Conservation (phyloP, 345 rosid genomes). For the Chamaenerion angustifolium region DNA sequence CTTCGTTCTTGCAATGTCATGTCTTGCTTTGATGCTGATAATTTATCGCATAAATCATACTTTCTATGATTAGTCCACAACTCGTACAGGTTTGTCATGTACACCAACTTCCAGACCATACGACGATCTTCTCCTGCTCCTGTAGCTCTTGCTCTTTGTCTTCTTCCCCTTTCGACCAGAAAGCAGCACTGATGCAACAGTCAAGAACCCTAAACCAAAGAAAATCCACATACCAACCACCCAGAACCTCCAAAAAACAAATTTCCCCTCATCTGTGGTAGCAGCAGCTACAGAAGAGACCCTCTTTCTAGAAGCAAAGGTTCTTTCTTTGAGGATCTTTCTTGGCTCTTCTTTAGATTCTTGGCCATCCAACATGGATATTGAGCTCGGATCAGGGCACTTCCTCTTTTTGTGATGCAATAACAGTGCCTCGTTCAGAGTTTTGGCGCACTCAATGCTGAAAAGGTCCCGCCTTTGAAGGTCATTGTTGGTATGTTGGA, state of each 20-base stretch:
- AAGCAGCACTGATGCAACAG: slow-evolving; percentile 41
- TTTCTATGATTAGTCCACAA: slow-evolving; percentile 2
- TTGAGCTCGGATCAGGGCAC: slow-evolving; percentile 34
- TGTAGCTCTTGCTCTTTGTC: slow-evolving; percentile 39
- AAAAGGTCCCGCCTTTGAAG: slow-evolving; percentile 57
- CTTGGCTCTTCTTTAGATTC: slow-evolving; percentile 21
- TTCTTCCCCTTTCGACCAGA: slow-evolving; percentile 45
- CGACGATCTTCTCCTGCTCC: slow-evolving; percentile 47
- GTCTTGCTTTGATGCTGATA: too few species aligned
- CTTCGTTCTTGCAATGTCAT: too few species aligned
- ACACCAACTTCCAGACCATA: slow-evolving; percentile 11
- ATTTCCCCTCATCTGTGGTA: slow-evolving; percentile 25
- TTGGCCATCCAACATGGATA: slow-evolving; percentile 8
- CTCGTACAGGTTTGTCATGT: slow-evolving; percentile 32
- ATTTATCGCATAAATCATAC: too few species aligned
- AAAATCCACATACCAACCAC: slow-evolving; percentile 52
- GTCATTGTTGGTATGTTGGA: slow-evolving; percentile 35
- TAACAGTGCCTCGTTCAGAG: slow-evolving; percentile 58
- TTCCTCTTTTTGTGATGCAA: slow-evolving; percentile 69
- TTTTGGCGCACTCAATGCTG: slow-evolving; percentile 82
- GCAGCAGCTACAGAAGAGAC: slow-evolving; percentile 16
- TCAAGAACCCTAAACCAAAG: slow-evolving; percentile 62
- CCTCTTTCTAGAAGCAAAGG: slow-evolving; percentile 14
- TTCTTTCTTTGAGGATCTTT: slow-evolving; percentile 25
- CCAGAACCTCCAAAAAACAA: slow-evolving; percentile 63